These are phyloP conservation scores for Polyporus arcularius DNA, from an alignment of 768 basidiomycete species.

Conservation along the genomic window DNA sequence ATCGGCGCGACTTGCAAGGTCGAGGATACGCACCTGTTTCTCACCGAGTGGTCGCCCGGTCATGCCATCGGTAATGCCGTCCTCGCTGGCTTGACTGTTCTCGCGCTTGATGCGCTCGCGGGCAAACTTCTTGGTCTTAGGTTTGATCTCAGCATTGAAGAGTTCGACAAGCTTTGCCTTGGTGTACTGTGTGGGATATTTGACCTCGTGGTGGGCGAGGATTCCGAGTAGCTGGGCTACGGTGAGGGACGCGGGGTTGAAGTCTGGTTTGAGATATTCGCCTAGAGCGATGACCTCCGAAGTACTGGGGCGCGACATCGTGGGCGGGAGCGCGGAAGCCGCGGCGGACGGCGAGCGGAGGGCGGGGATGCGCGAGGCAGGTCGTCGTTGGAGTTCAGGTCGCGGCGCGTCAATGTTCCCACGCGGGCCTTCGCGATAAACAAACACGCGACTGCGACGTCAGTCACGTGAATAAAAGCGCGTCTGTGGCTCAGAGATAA, in stretches of 20 bases:
- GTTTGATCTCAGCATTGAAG: constrained; percentile 78
- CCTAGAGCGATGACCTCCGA: constrained; percentile 73
- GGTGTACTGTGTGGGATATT: constrained; percentile 71
- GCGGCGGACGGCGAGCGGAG: constrained; percentile 13
- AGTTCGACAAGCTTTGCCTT: constrained; percentile 75
- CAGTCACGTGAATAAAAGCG: constrained; percentile 6
- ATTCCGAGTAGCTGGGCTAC: constrained; percentile 82
- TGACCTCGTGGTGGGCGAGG: constrained; percentile 74
- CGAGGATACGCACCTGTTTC: constrained; percentile 40
- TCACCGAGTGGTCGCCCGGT: constrained; percentile 69
- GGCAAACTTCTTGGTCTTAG: constrained; percentile 55
- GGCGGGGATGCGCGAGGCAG: constrained; percentile 6
- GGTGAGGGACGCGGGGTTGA: constrained; percentile 72
- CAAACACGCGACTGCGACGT: constrained; percentile 11
- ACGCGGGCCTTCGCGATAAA: constrained; percentile 18
- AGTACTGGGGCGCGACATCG: constrained; percentile 79
- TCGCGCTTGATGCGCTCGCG: constrained; percentile 65
- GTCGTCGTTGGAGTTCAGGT: constrained; percentile 26
- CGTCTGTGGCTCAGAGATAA: not conserved
- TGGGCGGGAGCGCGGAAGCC: constrained; percentile 20
- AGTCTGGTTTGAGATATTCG: constrained; percentile 78
- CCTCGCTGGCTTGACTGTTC: constrained; percentile 75
- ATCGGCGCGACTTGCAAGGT: constrained; percentile 5
- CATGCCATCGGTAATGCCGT: constrained; percentile 81
- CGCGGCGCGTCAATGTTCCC: constrained; percentile 24